Base-by-base conservation (phyloP, 1,284 basidiomycete species). In the Porodaedalea pini region DNA sequence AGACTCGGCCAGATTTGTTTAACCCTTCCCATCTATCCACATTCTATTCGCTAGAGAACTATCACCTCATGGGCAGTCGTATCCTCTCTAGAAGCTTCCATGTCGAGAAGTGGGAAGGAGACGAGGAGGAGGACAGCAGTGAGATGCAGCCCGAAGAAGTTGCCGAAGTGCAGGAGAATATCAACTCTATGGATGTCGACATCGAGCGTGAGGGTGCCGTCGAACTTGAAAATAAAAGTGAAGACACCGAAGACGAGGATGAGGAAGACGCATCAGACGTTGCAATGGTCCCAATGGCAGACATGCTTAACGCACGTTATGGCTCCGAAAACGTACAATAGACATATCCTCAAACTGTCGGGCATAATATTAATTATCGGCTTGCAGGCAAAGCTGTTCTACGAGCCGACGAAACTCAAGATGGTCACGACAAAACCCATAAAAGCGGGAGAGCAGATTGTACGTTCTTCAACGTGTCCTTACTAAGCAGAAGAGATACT, bases 271-370 rank as follows among this genome's bases (percentile, higher is more conserved):
- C 85, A 1, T 77, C 81, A 1, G 85, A 92, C 62, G 86, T 94
- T 8, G 86, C 91, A 0, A 97, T 99, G 94, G 90, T 98, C 1
- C 96, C 96, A 0, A 88, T 99, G 78, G 97, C 96, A 1, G 96
- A 98, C 71, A 87, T 98, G 78, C 77, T 96, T 51, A 97, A 96
- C 65, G 94, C 94, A 4, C 82, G 85, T 56, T 92, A 84, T 69
- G 87, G 83, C n/a, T 81, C 80, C 31, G 90, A 94, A 71, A 98
- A 97, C 64, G 94, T 92, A 64, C 60, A 83, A 55, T 15, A 31
- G 48, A 13, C n/a, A n/a, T n/a, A n/a, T n/a, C n/a, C n/a, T n/a
- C n/a, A n/a, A n/a, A n/a, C n/a, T n/a, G n/a, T n/a, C n/a, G n/a
- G n/a, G n/a, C n/a, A n/a, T n/a, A n/a, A n/a, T n/a, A n/a, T n/a